Base-by-base conservation (phyloP, 2,329 filamentous ascomycete species). In the Fusarium algeriense region DNA sequence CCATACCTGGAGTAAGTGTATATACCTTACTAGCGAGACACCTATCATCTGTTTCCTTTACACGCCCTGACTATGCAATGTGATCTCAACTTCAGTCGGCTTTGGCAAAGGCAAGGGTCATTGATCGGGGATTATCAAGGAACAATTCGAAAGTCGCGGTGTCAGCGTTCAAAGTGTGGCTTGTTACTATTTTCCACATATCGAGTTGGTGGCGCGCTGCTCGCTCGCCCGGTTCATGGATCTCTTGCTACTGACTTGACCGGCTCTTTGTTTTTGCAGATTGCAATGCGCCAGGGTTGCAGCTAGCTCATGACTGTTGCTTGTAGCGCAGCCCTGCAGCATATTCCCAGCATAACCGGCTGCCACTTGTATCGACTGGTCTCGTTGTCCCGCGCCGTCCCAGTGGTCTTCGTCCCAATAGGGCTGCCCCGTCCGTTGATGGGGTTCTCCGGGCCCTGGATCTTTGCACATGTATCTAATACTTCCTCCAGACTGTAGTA, bases 381-480 rank as follows among this genome's bases (percentile, higher is more conserved):
- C 44, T 72, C 44, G 49, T 55, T 41, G 35, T 71, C 58, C 69
- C 48, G 60, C 67, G 19, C 54, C 49, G 63, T 64, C 58, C 64
- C 63, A 40, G 63, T 58, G 28, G 55, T 71, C 55, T 52, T 69
- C 57, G 69, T 71, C 54, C 69, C 58, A 74, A 74, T 74, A 73
- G 69, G 62, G 62, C 73, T 74, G 62, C 62, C 63, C 73, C 56
- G 64, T 66, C 73, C 71, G 71, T 58, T 48, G 62, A 71, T 69
- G 62, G 70, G 66, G 63, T 67, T 65, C 72, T 64, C 68, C 57
- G 60, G 64, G 48, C 60, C 55, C 63, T 69, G 57, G 48, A 61
- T 71, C 55, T 56, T 56, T 70, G 60, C 54, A 63, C 38, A 75
- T 61, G 74, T 74, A 74, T 71, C 67, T 43, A 60, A 68, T 76